A percentile compares a stretch with the other conserved stretches of the same genome.
Conservation (phyloP, 768 basidiomycete genomes). For the Galerina marginata region DNA sequence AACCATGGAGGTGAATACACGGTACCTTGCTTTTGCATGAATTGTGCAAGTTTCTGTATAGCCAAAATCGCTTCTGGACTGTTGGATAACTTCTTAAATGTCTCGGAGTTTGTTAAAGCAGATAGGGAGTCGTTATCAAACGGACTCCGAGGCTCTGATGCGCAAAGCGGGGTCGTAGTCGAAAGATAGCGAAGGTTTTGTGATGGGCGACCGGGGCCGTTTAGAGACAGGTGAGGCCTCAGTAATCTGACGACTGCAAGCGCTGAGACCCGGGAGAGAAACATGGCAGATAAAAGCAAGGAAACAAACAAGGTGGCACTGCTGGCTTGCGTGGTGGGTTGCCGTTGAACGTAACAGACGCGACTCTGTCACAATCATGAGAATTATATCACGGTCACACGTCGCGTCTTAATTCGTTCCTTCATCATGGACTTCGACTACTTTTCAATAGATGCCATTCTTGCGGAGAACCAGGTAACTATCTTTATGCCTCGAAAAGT, state of each 20-base stretch:
- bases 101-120: conserved; percentile 44
- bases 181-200: conserved; percentile 5
- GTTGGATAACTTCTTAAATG: conserved; percentile 53
- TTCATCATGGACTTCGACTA: conserved; percentile 89
- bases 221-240: neutral
- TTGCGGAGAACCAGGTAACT: conserved; percentile 85
- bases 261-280: conserved; percentile 13
- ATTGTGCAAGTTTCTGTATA: conserved; percentile 46
- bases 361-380: conserved; percentile 12
- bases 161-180: conserved; percentile 9
- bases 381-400: conserved; percentile 14
- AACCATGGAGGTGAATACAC: too few relatives aligned
- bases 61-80: conserved; percentile 57
- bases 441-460: conserved; percentile 88
- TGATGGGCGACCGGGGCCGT: neutral
- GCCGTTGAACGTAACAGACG: conserved; percentile 13
- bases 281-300: conserved; percentile 3
- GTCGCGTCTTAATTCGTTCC: neutral
- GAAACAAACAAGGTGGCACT: neutral
- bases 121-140: conserved; percentile 17
- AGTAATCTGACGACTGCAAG: neutral
- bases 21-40: conserved; percentile 55
- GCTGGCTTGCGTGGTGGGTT: neutral
- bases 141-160: conserved; percentile 4
- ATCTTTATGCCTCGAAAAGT: conserved; percentile 10